Evolutionary conservation across 352 stramenopile genomes (phyloP).

Genomic region (Phytophthora fragariae): DNA sequence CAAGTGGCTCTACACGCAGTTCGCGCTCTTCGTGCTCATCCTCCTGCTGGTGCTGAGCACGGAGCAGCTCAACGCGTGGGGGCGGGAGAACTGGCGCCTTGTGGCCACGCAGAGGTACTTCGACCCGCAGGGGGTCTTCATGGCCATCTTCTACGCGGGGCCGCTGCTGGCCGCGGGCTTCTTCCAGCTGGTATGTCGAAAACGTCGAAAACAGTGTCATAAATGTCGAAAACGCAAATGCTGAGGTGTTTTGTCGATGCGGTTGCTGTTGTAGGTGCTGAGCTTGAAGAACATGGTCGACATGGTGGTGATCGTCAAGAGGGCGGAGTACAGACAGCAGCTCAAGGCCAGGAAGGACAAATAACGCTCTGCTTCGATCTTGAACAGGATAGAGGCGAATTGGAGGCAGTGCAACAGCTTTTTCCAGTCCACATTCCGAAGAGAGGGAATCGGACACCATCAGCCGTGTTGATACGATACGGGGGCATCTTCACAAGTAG

Average conservation of each 20-base stretch:
- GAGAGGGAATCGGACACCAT: too few relatives aligned
- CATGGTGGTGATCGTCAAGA: constrained; percentile 84
- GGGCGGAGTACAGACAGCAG: constrained; percentile 66
- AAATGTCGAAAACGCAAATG: background rate
- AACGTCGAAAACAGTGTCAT: background rate
- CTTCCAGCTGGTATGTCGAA: constrained; percentile 68
- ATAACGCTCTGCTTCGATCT: constrained; percentile 22
- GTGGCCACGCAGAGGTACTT: constrained; percentile 89
- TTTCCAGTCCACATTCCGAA: too few relatives aligned
- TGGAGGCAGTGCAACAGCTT: too few relatives aligned
- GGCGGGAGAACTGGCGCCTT: constrained; percentile 58
- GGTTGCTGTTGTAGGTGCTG: constrained; percentile 48
- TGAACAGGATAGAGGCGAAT: too few relatives aligned
- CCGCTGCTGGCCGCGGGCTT: constrained; percentile 80
- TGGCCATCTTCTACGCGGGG: constrained; percentile 83
- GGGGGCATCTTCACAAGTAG: too few relatives aligned
- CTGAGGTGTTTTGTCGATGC: background rate
- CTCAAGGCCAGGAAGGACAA: constrained; percentile 58
- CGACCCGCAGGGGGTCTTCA: constrained; percentile 81
- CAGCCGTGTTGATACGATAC: too few relatives aligned
- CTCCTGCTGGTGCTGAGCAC: constrained; percentile 61
- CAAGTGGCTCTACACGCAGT: constrained; percentile 64
- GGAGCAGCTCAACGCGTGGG: constrained; percentile 76
- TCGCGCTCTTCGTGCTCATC: constrained; percentile 73
- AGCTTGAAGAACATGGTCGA: constrained; percentile 85